Conservation (phyloP, 2,329 filamentous ascomycete genomes). For the Cadophora sp. region DNA sequence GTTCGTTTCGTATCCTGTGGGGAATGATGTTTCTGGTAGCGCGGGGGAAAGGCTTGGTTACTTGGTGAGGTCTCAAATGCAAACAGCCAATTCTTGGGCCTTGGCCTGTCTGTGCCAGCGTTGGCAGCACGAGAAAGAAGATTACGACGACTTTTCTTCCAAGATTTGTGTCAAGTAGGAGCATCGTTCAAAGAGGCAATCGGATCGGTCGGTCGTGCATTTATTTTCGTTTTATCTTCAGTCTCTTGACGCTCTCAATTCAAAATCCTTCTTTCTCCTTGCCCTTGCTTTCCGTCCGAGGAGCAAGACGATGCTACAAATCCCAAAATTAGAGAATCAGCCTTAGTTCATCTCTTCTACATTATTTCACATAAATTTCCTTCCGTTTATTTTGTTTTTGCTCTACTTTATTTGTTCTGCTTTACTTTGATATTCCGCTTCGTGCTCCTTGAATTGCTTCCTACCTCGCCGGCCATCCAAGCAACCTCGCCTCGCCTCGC, state of each 20-base stretch:
- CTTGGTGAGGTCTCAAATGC: conserved; percentile 11
- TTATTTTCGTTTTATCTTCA: not conserved
- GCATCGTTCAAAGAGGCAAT: not conserved
- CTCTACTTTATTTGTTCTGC: not conserved
- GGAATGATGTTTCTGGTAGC: conserved; percentile 4
- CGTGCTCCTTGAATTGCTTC: not conserved
- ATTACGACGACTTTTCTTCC: conserved; percentile 1
- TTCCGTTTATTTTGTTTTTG: not conserved
- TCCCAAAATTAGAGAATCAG: too few relatives aligned
- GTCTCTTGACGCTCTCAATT: not conserved
- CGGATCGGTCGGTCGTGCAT: not conserved
- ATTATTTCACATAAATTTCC: too few relatives aligned
- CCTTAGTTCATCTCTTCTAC: too few relatives aligned
- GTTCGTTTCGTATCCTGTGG: conserved; percentile 1
- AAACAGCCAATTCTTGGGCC: conserved; percentile 7
- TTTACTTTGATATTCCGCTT: not conserved
- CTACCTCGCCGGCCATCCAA: too few relatives aligned
- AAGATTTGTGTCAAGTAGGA: not conserved
- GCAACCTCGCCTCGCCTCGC: not conserved
- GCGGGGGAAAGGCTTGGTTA: conserved; percentile 4
- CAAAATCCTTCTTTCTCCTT: not conserved
- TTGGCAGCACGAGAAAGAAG: not conserved
- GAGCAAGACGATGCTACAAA: too few relatives aligned
- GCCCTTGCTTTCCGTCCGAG: too few relatives aligned
- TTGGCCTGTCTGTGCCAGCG: conserved; percentile 1